Conservation (phyloP, 306 rosid species). For the Castanopsis chinensis region DNA sequence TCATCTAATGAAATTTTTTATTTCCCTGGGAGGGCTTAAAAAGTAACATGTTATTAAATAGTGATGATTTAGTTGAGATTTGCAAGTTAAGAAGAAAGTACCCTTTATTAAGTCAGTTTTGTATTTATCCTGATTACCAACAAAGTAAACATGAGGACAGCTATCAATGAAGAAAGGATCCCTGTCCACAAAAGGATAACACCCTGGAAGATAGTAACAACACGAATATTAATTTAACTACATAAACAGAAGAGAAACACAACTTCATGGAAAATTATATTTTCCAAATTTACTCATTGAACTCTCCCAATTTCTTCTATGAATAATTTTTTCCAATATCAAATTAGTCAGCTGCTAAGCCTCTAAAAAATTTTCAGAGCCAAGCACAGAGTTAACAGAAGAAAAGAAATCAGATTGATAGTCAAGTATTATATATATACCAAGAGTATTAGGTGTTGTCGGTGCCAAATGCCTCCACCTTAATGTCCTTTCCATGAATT, state of each 20-base stretch:
- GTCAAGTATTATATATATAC: slow-evolving; percentile 40
- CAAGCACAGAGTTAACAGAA: not conserved
- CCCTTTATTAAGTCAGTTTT: slow-evolving; percentile 69
- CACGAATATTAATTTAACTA: slow-evolving; percentile 1
- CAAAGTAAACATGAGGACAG: slow-evolving; percentile 91
- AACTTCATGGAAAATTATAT: not conserved
- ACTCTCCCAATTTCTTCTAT: slow-evolving; percentile 14
- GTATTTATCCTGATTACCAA: slow-evolving; percentile 84
- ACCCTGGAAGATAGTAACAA: slow-evolving; percentile 54
- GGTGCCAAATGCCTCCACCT: slow-evolving; percentile 98
- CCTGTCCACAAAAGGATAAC: slow-evolving; percentile 82
- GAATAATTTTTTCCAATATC: slow-evolving; percentile 11
- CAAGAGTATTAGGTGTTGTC: slow-evolving; percentile 97
- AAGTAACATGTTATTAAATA: slow-evolving; percentile 15
- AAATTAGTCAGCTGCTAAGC: slow-evolving; percentile 12
- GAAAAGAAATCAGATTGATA: slow-evolving; percentile 5
- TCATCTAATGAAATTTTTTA: not conserved
- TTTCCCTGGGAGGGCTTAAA: not conserved
- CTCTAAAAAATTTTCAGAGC: slow-evolving; percentile 10
- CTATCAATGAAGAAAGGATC: slow-evolving; percentile 89
- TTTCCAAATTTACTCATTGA: not conserved
- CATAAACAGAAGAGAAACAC: not conserved
- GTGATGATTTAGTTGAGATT: not conserved
- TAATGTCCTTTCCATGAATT: slow-evolving; percentile 88
- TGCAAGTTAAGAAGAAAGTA: slow-evolving; percentile 34